A percentile compares a stretch with the other conserved stretches of the same genome.
These are phyloP conservation scores for Amoebophrya sp. DNA, from an alignment of 169 alveolate species.

Conservation along the genomic window DNA sequence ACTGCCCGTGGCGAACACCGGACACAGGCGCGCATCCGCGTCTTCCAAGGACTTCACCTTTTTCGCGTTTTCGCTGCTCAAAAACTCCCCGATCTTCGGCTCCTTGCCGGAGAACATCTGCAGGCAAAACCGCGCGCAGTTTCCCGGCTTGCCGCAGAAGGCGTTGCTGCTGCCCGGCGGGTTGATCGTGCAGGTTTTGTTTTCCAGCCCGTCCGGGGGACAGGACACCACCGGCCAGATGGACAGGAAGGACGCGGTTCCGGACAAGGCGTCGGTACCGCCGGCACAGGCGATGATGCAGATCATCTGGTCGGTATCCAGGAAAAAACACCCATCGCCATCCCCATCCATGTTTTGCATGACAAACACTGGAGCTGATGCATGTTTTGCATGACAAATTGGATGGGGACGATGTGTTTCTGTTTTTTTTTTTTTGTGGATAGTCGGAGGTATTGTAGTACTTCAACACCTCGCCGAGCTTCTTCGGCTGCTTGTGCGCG, in stretches of 20 bases:
- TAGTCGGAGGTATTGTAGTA: conserved; percentile 33
- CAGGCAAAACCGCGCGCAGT: not conserved
- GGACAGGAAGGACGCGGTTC: conserved; percentile 39
- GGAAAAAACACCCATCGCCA: no score
- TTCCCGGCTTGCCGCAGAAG: not conserved
- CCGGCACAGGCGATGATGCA: conserved; percentile 40
- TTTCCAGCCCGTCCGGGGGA: conserved; percentile 44
- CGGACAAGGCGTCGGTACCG: conserved; percentile 44
- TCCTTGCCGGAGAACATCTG: not conserved
- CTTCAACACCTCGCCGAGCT: conserved; percentile 25
- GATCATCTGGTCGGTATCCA: conserved; percentile 16
- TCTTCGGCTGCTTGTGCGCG: conserved; percentile 43
- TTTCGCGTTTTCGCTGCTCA: not conserved
- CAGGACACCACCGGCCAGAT: conserved; percentile 39
- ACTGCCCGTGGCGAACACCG: not conserved
- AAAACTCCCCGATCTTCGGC: not conserved
- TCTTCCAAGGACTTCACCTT: not conserved
- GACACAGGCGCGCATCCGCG: not conserved
- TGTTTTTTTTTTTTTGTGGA: no score
- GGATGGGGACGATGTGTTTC: no score
- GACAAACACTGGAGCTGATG: no score
- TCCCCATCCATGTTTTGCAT: no score
- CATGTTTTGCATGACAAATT: no score
- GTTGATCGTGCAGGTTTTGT: conserved; percentile 31
- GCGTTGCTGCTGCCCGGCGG: conserved; percentile 43